Percentiles rank a stretch among this genome's conserved stretches.
phyloP scores from a whole-genome alignment of 352 stramenopile genomes.

The Phytophthora europaea region DNA sequence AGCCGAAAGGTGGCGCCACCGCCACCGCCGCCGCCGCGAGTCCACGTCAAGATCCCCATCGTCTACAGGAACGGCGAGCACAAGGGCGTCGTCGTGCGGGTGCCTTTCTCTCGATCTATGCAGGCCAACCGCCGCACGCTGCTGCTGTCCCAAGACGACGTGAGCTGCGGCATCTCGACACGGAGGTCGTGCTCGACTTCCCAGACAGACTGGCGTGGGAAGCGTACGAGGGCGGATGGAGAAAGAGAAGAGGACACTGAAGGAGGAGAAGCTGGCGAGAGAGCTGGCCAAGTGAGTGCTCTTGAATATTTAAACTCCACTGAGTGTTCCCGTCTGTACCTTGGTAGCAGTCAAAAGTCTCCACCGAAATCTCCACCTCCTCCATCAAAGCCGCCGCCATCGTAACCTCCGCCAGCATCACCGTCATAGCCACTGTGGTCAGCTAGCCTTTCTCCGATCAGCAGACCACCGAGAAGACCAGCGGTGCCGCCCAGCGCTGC shows the following conservation, averaged over 20 bases:
- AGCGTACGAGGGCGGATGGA: conserved; percentile 13
- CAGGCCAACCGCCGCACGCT: conserved; percentile 34
- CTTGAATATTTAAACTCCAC: conserved; percentile 22
- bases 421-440: conserved; percentile 31
- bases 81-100: conserved; percentile 40
- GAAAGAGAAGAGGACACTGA: conserved; percentile 25
- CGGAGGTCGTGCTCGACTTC: conserved; percentile 30
- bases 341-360: conserved; percentile 48
- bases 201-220: conserved; percentile 22
- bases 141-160: conserved; percentile 24
- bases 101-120: conserved; percentile 45
- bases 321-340: not conserved
- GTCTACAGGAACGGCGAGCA: conserved; percentile 41
- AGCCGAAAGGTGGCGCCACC: conserved; percentile 34
- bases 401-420: conserved; percentile 18
- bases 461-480: conserved; percentile 55
- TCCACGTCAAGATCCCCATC: conserved; percentile 46
- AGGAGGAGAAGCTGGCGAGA: conserved; percentile 33
- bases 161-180: conserved; percentile 28
- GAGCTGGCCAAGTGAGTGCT: conserved; percentile 32
- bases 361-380: conserved; percentile 52
- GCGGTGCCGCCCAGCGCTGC: conserved; percentile 57
- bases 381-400: conserved; percentile 32
- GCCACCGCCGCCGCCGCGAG: conserved; percentile 4
- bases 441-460: conserved; percentile 50